Evolutionary conservation across 768 basidiomycete genomes (phyloP), one percentile per base, ranked within the genome.

Genomic region (Lentinula sp.): DNA sequence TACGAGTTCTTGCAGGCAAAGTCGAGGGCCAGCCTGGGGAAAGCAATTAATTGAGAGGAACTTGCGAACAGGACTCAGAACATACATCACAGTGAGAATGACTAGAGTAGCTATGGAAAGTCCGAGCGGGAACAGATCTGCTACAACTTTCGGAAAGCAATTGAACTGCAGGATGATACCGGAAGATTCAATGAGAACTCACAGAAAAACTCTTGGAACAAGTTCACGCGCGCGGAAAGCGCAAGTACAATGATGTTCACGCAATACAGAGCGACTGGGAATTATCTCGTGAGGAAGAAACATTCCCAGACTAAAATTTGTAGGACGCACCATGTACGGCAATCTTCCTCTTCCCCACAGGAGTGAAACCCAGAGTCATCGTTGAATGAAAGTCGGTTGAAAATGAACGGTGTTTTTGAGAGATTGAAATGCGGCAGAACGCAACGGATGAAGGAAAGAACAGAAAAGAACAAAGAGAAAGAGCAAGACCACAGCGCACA

Each of bases 201-300:
- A 85, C 84, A 86, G 73, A 81, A 86, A 69, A 79, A 87, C 28
- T 82, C 81, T 66, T 84, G 81, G 67, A 81, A 85, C 23, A 71
- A 66, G 70, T 85, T 85, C 49, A 87, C 81, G 50, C 76, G 75
- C 16, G 78, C 73, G 0, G 84, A 75, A 56, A 85, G 75, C 10
- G 76, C 83, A 43, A 87, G 73, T 13, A 83, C 81, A 53, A 82
- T 64, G 61, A 82, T 69, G 65, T 82, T 79, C 59, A 80, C 67
- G 35, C 82, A 52, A 54, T 81, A 74, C 61, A 84, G 70, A 49
- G 69, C 67, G 56, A 72, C 82, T 84, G 62, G 34, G 6, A 9
- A 48, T 8, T 5, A 18, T 43, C 21, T 40, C 42, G 42, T 32
- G 3, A 48, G 4, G 15, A 13, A 42, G 6, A 5, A 16, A 61